Conservation (phyloP, 2,329 filamentous ascomycete species). For the Botryosphaeria dothidea region DNA sequence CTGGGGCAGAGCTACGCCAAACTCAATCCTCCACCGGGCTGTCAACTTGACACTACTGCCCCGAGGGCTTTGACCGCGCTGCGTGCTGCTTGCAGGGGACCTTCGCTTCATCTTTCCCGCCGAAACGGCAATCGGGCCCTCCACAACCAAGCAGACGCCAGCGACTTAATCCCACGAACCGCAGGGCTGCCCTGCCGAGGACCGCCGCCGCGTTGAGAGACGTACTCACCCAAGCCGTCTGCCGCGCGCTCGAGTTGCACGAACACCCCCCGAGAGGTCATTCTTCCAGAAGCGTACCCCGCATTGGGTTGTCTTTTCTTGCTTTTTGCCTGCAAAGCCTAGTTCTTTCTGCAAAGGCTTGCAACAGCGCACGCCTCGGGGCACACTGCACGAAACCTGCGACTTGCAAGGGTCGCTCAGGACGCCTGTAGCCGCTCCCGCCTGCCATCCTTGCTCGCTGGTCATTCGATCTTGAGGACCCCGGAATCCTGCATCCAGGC, state of each 20-base stretch:
- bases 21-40: slow-evolving; percentile 17
- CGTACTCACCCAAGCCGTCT: slow-evolving; percentile 5
- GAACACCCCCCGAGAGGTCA: neutral
- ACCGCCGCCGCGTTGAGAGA: neutral
- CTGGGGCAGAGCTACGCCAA: slow-evolving; percentile 14
- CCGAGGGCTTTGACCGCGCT: slow-evolving; percentile 12
- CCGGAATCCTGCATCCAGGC: slow-evolving; percentile 16
- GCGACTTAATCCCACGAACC: slow-evolving; percentile 13
- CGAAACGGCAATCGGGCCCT: slow-evolving; percentile 12
- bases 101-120: slow-evolving; percentile 18
- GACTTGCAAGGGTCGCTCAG: slow-evolving; percentile 18
- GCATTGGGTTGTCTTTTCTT: slow-evolving; percentile 19
- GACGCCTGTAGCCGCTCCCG: slow-evolving; percentile 20
- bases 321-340: slow-evolving; percentile 17
- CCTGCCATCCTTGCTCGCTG: slow-evolving; percentile 16
- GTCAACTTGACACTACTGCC: slow-evolving; percentile 19
- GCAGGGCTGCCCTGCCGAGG: slow-evolving; percentile 8
- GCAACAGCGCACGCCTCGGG: slow-evolving; percentile 19
- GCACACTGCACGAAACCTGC: slow-evolving; percentile 20
- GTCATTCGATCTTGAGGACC: slow-evolving; percentile 20
- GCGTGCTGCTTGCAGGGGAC: slow-evolving; percentile 17
- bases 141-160: slow-evolving; percentile 11
- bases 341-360: slow-evolving; percentile 17
- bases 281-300: slow-evolving; percentile 19
- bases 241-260: slow-evolving; percentile 6